phyloP scores from a whole-genome alignment of 345 rosid genomes.

The Tarenaya hassleriana region DNA sequence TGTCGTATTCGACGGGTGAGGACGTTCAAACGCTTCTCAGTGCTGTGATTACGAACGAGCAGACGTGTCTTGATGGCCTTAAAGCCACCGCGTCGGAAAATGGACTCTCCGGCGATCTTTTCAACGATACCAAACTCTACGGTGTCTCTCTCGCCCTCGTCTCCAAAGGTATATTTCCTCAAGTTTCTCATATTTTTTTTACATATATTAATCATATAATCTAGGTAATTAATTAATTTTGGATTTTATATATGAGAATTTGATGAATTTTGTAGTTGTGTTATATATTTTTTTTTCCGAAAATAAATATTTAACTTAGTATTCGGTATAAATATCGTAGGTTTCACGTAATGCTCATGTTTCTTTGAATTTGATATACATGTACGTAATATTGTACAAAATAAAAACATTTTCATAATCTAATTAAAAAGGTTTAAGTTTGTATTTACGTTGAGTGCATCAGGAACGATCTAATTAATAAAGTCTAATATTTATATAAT shows the following conservation, averaged over 20 bases:
- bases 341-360: constrained; percentile 13
- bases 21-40: constrained; percentile 67
- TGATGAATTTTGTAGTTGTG: no score
- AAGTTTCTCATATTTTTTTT: no score
- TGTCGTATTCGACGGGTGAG: constrained; percentile 44
- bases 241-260: no score
- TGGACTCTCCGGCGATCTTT: constrained; percentile 47
- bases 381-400: constrained; percentile 14
- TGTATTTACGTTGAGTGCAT: no score
- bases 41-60: constrained; percentile 68
- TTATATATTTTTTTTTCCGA: no score
- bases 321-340: not conserved
- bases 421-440: no score
- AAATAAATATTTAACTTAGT: no score
- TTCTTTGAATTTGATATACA: not conserved
- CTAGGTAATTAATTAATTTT: no score
- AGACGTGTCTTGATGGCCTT: constrained; percentile 71
- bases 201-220: no score
- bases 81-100: constrained; percentile 38
- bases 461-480: no score
- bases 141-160: constrained; percentile 74
- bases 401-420: no score
- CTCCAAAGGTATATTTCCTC: constrained; percentile 57
- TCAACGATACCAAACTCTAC: constrained; percentile 70
- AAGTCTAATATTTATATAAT: no score